These are phyloP conservation scores for Brettanomyces nanus DNA, from an alignment of 805 yeast species.

Conservation along the genomic window DNA sequence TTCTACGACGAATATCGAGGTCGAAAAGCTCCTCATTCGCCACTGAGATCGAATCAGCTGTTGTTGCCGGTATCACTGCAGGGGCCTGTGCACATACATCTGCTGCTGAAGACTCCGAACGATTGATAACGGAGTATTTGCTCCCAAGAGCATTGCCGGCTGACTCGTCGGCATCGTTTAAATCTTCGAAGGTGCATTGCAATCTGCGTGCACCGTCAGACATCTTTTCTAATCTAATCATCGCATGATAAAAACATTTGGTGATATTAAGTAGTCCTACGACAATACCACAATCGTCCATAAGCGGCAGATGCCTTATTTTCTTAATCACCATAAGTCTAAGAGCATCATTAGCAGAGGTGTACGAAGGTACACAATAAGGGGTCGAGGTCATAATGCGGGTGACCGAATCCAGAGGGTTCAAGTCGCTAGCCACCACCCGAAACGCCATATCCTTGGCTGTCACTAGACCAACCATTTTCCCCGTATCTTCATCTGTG, in stretches of 20 bases:
- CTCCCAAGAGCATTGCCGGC: constrained; percentile 9
- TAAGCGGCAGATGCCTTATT: constrained; percentile 36
- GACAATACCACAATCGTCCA: constrained; percentile 27
- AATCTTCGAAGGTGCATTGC: constrained; percentile 23
- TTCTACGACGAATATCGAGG: constrained; percentile 18
- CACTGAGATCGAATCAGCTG: neutral
- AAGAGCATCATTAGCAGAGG: constrained; percentile 35
- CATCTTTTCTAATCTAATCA: constrained; percentile 34
- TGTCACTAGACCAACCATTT: constrained; percentile 33
- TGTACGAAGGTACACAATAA: constrained; percentile 25
- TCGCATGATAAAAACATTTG: constrained; percentile 38
- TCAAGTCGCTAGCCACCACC: constrained; percentile 27
- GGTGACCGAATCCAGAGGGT: constrained; percentile 22
- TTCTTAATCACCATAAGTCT: constrained; percentile 32
- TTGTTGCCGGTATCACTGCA: constrained; percentile 1
- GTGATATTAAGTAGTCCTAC: constrained; percentile 39
- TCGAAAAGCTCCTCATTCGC: constrained; percentile 17
- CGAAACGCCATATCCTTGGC: constrained; percentile 40
- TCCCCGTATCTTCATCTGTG: constrained; percentile 19
- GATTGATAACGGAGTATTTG: constrained; percentile 6
- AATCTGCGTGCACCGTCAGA: constrained; percentile 29
- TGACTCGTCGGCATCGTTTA: constrained; percentile 11
- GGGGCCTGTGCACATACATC: neutral
- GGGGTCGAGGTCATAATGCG: constrained; percentile 35
- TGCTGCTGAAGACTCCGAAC: neutral